Conservation (phyloP, 768 basidiomycete genomes). For the Neoboletus magnificus region DNA sequence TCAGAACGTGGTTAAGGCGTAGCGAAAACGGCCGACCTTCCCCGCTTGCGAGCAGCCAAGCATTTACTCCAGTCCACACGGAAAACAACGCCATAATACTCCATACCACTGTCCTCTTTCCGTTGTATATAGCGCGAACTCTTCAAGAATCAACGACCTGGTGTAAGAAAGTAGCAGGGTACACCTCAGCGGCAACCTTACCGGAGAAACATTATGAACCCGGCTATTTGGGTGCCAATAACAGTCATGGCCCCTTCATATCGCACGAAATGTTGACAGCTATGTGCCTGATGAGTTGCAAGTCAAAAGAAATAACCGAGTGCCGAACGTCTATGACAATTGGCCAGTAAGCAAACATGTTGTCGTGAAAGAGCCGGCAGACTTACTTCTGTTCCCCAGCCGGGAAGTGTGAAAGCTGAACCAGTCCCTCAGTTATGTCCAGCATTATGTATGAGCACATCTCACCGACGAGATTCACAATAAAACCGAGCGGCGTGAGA, state of each 20-base stretch:
- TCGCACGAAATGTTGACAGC: slow-evolving; percentile 46
- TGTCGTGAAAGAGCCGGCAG: background rate
- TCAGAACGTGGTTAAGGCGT: background rate
- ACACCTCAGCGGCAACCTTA: slow-evolving; percentile 13
- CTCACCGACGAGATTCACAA: slow-evolving; percentile 47
- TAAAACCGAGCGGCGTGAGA: slow-evolving; percentile 59
- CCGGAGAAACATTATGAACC: slow-evolving; percentile 45
- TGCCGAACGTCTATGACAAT: slow-evolving; percentile 12
- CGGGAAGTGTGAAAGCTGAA: slow-evolving; percentile 16
- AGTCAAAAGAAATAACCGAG: background rate
- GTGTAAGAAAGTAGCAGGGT: background rate
- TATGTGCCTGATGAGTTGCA: slow-evolving; percentile 12
- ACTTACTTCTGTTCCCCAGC: slow-evolving; percentile 15
- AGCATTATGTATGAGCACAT: background rate
- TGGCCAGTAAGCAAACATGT: background rate
- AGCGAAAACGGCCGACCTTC: slow-evolving; percentile 38
- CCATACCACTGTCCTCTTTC: slow-evolving; percentile 6
- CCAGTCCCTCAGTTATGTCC: background rate
- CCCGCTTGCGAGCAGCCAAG: slow-evolving; percentile 51
- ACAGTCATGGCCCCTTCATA: slow-evolving; percentile 49
- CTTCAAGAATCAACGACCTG: slow-evolving; percentile 3
- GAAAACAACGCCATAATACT: slow-evolving; percentile 32
- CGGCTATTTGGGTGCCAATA: slow-evolving; percentile 38
- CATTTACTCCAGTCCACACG: slow-evolving; percentile 46
- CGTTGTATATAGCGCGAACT: slow-evolving; percentile 15